Evolutionary conservation across 768 basidiomycete species (phyloP).

Genomic region (Termitomyces titanicus): DNA sequence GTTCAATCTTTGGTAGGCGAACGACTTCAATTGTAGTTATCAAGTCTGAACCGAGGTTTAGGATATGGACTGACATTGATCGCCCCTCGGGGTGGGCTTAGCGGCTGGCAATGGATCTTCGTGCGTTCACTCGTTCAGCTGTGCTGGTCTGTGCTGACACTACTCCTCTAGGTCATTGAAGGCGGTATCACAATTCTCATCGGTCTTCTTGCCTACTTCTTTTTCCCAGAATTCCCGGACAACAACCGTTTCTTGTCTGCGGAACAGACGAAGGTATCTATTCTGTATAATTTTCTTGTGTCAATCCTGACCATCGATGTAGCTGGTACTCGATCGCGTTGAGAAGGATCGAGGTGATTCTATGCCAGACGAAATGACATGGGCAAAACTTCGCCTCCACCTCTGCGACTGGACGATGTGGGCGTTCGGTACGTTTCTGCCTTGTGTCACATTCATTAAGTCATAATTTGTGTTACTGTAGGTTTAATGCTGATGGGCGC

Average conservation of each 20-base stretch:
- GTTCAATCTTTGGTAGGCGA: constrained; percentile 19
- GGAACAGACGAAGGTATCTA: constrained; percentile 29
- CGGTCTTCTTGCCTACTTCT: constrained; percentile 18
- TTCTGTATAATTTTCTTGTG: background rate
- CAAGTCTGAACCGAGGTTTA: background rate
- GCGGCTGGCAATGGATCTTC: constrained; percentile 28
- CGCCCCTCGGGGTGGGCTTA: constrained; percentile 11
- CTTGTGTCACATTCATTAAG: background rate
- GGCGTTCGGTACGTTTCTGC: constrained; percentile 26
- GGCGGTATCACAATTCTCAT: constrained; percentile 22
- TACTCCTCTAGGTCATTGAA: constrained; percentile 20
- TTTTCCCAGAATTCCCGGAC: constrained; percentile 24
- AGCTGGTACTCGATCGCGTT: constrained; percentile 26
- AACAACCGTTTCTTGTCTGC: constrained; percentile 29
- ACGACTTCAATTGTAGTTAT: too few species aligned
- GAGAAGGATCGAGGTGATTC: constrained; percentile 36
- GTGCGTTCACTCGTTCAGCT: constrained; percentile 8
- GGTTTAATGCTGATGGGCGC: constrained; percentile 36
- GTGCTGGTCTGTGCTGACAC: background rate
- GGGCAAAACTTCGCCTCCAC: constrained; percentile 27
- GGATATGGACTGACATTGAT: constrained; percentile 15
- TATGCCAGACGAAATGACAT: constrained; percentile 29
- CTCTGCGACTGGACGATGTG: constrained; percentile 35
- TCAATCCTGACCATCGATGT: background rate
- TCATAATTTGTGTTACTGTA: background rate